Conservation (phyloP, 331 rosid species). For the Spiraea crenata region DNA sequence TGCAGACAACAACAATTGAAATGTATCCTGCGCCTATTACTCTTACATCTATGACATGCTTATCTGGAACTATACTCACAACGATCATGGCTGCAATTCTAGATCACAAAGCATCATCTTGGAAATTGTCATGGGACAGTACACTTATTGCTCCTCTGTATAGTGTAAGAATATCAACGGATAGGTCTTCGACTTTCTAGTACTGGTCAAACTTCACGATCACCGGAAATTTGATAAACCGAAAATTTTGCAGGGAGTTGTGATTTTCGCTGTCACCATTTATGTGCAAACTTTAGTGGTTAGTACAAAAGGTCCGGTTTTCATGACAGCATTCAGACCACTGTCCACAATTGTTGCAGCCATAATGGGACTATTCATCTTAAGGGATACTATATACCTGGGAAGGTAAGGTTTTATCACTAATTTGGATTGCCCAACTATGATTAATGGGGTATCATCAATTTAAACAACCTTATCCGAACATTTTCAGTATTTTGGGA, state of each 20-base stretch:
- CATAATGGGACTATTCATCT: slow-evolving; percentile 13
- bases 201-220: not conserved
- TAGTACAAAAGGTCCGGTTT: slow-evolving; percentile 29
- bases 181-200: not conserved
- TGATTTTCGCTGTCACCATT: slow-evolving; percentile 6
- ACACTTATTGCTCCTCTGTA: slow-evolving; percentile 30
- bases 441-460: too few relatives aligned
- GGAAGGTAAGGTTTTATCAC: slow-evolving; percentile 17
- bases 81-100: slow-evolving; percentile 13
- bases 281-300: slow-evolving; percentile 19
- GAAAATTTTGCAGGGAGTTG: slow-evolving; percentile 18
- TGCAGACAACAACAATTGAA: slow-evolving; percentile 22
- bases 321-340: slow-evolving; percentile 27
- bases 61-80: slow-evolving; percentile 28
- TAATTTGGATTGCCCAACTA: not conserved
- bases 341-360: slow-evolving; percentile 17
- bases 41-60: slow-evolving; percentile 25
- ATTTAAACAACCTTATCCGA: not conserved
- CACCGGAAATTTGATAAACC: not conserved
- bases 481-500: slow-evolving; percentile 22
- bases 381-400: slow-evolving; percentile 26
- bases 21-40: slow-evolving; percentile 27
- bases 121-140: slow-evolving; percentile 31
- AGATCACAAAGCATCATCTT: slow-evolving; percentile 31
- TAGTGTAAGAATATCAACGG: slow-evolving; percentile 2